Conservation (phyloP, 805 yeast species). For the Metschnikowia aberdeeniae region DNA sequence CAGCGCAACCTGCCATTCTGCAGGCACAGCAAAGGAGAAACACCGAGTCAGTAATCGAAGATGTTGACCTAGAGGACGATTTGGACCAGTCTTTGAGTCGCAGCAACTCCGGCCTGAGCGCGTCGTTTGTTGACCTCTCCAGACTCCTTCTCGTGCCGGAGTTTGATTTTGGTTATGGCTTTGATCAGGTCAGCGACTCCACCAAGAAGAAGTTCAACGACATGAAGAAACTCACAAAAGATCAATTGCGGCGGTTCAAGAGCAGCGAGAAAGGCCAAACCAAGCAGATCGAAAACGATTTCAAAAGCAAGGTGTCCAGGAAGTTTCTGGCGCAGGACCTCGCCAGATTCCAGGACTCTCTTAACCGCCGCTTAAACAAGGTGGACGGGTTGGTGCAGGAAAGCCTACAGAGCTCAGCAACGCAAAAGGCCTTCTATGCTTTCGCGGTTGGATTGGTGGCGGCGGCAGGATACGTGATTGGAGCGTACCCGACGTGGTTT, state of each 20-base stretch:
- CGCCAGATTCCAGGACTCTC: slow-evolving; percentile 27
- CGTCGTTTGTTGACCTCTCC: slow-evolving; percentile 34
- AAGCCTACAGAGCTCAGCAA: slow-evolving; percentile 31
- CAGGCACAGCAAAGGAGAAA: not conserved
- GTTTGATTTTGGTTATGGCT: slow-evolving; percentile 40
- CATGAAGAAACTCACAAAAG: slow-evolving; percentile 34
- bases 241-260: slow-evolving; percentile 26
- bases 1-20: not conserved
- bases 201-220: slow-evolving; percentile 33
- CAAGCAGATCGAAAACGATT: slow-evolving; percentile 12
- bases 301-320: not conserved
- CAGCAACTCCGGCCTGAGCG: slow-evolving; percentile 19
- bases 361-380: slow-evolving; percentile 28
- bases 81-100: slow-evolving; percentile 6
- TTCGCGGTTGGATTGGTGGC: slow-evolving; percentile 66
- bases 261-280: slow-evolving; percentile 12
- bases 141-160: slow-evolving; percentile 38
- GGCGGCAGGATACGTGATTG: slow-evolving; percentile 69
- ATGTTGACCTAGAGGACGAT: slow-evolving; percentile 3
- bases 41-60: not conserved
- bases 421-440: slow-evolving; percentile 79
- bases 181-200: slow-evolving; percentile 32
- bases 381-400: slow-evolving; percentile 36
- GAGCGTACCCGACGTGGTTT: slow-evolving; percentile 70
- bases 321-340: slow-evolving; percentile 22